Conservation (phyloP, 768 basidiomycete species). For the Neoboletus brunneissimus region DNA sequence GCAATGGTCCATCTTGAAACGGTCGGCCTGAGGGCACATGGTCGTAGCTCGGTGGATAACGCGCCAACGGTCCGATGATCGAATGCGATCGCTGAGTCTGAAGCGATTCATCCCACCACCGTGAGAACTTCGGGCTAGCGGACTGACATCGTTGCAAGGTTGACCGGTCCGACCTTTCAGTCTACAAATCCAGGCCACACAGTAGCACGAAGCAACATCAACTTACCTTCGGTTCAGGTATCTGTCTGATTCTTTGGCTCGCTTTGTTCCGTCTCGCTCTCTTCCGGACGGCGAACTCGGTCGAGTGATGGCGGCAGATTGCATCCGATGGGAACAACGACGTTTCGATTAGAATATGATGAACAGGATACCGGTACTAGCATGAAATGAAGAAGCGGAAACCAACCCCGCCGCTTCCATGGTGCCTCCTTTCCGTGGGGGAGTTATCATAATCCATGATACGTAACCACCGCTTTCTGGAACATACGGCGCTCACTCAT, state of each 20-base stretch:
- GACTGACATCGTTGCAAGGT: neutral
- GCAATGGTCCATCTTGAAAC: neutral
- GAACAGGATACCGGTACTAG: constrained; percentile 1
- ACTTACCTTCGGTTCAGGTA: neutral
- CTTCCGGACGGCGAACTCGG: constrained; percentile 10
- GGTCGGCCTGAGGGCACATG: neutral
- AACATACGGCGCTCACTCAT: neutral
- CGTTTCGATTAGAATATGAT: constrained; percentile 8
- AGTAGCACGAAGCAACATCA: no score
- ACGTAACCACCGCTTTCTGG: neutral
- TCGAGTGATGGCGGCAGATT: constrained; percentile 1
- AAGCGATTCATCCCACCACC: neutral
- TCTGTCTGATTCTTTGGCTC: neutral
- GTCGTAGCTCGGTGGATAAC: neutral
- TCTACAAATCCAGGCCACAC: neutral
- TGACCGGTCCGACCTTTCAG: neutral
- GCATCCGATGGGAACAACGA: constrained; percentile 14
- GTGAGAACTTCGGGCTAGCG: neutral
- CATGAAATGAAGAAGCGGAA: constrained; percentile 6
- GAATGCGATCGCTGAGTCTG: neutral
- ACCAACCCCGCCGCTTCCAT: neutral
- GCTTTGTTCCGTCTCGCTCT: constrained; percentile 9
- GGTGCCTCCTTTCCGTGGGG: neutral
- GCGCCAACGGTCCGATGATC: neutral
- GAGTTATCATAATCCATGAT: neutral